Evolutionary conservation across 2,329 filamentous ascomycete genomes (phyloP).

Genomic region (Neonectria punicea): DNA sequence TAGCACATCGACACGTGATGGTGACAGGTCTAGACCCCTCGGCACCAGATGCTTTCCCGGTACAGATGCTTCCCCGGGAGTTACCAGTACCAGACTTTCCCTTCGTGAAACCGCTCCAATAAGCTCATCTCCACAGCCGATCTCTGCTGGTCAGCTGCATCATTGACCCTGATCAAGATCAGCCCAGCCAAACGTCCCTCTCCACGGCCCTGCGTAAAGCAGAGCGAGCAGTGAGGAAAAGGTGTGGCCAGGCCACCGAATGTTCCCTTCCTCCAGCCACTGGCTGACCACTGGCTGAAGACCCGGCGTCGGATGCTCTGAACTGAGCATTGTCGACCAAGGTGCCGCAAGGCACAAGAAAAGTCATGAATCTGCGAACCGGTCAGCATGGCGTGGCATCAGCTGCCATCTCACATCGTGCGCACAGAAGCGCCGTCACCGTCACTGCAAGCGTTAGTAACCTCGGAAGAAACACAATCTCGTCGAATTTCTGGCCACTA

Average conservation of each 20-base stretch:
- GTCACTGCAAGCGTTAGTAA: conserved; percentile 48
- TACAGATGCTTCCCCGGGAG: neutral
- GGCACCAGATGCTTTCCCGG: neutral
- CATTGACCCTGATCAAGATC: neutral
- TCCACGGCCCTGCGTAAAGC: conserved; percentile 60
- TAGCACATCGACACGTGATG: neutral
- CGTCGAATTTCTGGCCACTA: conserved; percentile 42
- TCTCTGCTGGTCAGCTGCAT: neutral
- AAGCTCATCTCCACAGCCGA: neutral
- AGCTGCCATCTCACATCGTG: conserved; percentile 25
- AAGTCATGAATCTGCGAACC: conserved; percentile 9
- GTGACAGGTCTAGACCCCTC: neutral
- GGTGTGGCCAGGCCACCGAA: conserved; percentile 39
- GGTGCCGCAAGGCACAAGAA: conserved; percentile 6
- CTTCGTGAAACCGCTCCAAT: neutral
- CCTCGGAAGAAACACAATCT: conserved; percentile 27
- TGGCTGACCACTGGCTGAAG: conserved; percentile 18
- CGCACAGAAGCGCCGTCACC: conserved; percentile 24
- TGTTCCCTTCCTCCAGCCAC: conserved; percentile 32
- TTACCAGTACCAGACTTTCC: neutral
- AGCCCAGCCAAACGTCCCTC: conserved; percentile 49
- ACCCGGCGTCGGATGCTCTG: conserved; percentile 20
- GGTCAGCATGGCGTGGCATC: conserved; percentile 21
- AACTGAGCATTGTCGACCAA: conserved; percentile 8
- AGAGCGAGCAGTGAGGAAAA: conserved; percentile 65